A percentile compares a stretch with the other conserved stretches of the same genome.
Conservation (phyloP, 495 filamentous ascomycete species). For the Aspergillus panamensis region DNA sequence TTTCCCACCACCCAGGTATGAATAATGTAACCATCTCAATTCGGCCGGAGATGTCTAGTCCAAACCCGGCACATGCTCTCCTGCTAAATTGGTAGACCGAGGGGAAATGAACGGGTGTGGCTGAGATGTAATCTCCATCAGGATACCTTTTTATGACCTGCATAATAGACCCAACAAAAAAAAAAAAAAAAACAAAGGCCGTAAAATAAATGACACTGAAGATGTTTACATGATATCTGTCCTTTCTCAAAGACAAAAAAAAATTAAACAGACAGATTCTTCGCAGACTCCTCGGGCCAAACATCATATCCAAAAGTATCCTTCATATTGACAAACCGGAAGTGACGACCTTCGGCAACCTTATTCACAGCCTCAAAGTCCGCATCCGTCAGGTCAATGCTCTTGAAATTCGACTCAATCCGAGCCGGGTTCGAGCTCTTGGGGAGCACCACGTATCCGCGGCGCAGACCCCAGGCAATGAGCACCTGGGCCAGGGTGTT, state of each 20-base stretch:
- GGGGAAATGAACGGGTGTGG: background rate
- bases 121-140: background rate
- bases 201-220: background rate
- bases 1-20: too few relatives aligned
- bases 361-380: constrained; percentile 57
- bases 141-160: constrained; percentile 20
- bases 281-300: constrained; percentile 47
- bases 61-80: constrained; percentile 10
- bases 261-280: constrained; percentile 37
- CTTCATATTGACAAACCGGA: constrained; percentile 79
- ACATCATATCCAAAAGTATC: constrained; percentile 59
- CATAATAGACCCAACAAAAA: constrained; percentile 40
- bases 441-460: constrained; percentile 68
- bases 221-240: background rate
- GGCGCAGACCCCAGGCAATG: constrained; percentile 66
- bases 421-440: constrained; percentile 63
- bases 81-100: constrained; percentile 9
- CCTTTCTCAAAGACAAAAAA: too few relatives aligned
- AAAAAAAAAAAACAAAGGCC: background rate
- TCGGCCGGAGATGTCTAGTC: background rate
- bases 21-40: background rate
- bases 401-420: constrained; percentile 63
- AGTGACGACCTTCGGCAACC: constrained; percentile 58
- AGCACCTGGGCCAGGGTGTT: constrained; percentile 64
- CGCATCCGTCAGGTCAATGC: constrained; percentile 52